Evolutionary conservation across 768 basidiomycete genomes (phyloP).

Genomic region (Kwoniella mangroviensis): DNA sequence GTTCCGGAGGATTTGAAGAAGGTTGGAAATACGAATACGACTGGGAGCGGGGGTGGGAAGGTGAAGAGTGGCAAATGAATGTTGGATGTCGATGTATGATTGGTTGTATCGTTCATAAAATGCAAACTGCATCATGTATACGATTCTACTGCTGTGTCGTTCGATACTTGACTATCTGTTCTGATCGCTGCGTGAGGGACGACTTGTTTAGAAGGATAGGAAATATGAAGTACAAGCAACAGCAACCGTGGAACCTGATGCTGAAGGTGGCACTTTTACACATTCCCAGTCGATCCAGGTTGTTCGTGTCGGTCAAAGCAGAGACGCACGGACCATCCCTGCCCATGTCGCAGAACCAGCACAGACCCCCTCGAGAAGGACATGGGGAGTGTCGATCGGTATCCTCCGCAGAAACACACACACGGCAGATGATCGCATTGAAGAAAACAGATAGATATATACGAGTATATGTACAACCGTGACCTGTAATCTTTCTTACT

Average conservation of each 20-base stretch:
- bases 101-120: background rate
- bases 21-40: background rate
- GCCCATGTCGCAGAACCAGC: background rate
- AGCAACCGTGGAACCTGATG: no score
- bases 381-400: background rate
- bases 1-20: conserved; percentile 7
- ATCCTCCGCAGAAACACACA: background rate
- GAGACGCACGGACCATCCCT: background rate
- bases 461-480: no score
- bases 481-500: background rate
- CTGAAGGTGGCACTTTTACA: background rate
- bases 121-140: background rate
- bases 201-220: no score
- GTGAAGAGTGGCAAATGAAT: background rate
- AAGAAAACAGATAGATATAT: no score
- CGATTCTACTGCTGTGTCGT: background rate
- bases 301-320: background rate
- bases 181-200: no score
- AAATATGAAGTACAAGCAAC: no score
- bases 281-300: no score
- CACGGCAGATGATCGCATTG: no score
- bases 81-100: background rate
- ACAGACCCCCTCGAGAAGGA: background rate
- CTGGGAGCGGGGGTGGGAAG: background rate
- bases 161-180: background rate